Evolutionary conservation across 2,329 filamentous ascomycete genomes (phyloP), one percentile per base, ranked within the genome.

Genomic region (Aspergillus tamarii): DNA sequence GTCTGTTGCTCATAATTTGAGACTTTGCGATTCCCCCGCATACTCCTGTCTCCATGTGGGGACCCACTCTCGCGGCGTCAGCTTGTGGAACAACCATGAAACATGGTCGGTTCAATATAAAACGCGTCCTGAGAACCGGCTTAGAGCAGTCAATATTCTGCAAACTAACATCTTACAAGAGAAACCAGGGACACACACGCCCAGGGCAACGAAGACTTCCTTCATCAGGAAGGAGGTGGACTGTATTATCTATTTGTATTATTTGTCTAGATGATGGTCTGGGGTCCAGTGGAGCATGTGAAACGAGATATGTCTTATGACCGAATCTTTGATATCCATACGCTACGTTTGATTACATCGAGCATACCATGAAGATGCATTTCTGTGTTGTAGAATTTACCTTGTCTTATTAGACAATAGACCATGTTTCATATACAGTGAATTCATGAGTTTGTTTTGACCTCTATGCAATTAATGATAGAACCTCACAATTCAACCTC

Each of bases 301-400:
- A 65, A 60, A 68, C 56, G 66, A 66, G 64, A 59, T 65, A 68
- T 66, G 66, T 58, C 48, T 62, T 62, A 62, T 50, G 61, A 62
- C 50, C 48, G 43, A 36, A 26, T 62, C 39, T 26, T 62, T 59
- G 50, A 45, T 62, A 52, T 53, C 39, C 55, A 43, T 57, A 53
- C 36, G 28, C 28, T 39, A 36, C 21, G 14, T 55, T 59, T 53
- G 23, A 54, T 52, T 60, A 32, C n/a, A 52, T 32, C 21, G 48
- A 52, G 48, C 48, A 32, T 52, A 52, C 28, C 28, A 52, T 30
- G 16, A 32, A 34, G 16, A 19, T 32, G 28, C 48, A 6, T 52
- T 52, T n/a, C 26, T 32, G 26, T 21, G 28, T n/a, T 52, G 48
- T 52, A 39, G 32, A 39, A 39, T 23, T 41, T 10, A 34, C 12